A percentile compares a stretch with the other conserved stretches of the same genome.
Conservation (phyloP, 805 yeast species). For the Hanseniaspora thailandica region DNA sequence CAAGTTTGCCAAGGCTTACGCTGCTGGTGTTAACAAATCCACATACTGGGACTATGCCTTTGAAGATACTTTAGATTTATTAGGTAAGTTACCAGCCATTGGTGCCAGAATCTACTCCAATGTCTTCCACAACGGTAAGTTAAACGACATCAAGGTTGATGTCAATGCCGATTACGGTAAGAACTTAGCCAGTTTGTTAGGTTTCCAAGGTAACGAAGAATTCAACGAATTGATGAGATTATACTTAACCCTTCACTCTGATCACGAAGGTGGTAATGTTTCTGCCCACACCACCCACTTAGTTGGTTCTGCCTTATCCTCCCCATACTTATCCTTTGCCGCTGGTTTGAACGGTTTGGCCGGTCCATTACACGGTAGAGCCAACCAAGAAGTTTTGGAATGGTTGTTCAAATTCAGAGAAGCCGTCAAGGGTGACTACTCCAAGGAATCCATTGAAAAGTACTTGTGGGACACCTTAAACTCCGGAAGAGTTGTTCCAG, state of each 20-base stretch:
- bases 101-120: slow-evolving; percentile 78
- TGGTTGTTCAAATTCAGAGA: slow-evolving; percentile 60
- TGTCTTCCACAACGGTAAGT: slow-evolving; percentile 70
- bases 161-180: slow-evolving; percentile 53
- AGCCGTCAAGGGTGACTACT: slow-evolving; percentile 50
- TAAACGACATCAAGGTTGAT: slow-evolving; percentile 33
- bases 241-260: slow-evolving; percentile 71
- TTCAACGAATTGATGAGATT: slow-evolving; percentile 71
- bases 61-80: slow-evolving; percentile 67
- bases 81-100: slow-evolving; percentile 72
- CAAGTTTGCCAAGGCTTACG: slow-evolving; percentile 74
- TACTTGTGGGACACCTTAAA: slow-evolving; percentile 70
- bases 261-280: slow-evolving; percentile 85
- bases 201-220: slow-evolving; percentile 50
- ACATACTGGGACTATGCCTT: slow-evolving; percentile 76
- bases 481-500: slow-evolving; percentile 77
- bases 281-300: slow-evolving; percentile 79
- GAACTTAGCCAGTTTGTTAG: slow-evolving; percentile 48
- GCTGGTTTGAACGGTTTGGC: slow-evolving; percentile 80
- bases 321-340: slow-evolving; percentile 66
- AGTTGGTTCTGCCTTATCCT: slow-evolving; percentile 72
- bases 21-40: slow-evolving; percentile 67
- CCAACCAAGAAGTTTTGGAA: slow-evolving; percentile 77
- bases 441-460: slow-evolving; percentile 57
- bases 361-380: slow-evolving; percentile 81